Conservation (phyloP, 106 monocot species). For the Phalaenopsis equestris region DNA sequence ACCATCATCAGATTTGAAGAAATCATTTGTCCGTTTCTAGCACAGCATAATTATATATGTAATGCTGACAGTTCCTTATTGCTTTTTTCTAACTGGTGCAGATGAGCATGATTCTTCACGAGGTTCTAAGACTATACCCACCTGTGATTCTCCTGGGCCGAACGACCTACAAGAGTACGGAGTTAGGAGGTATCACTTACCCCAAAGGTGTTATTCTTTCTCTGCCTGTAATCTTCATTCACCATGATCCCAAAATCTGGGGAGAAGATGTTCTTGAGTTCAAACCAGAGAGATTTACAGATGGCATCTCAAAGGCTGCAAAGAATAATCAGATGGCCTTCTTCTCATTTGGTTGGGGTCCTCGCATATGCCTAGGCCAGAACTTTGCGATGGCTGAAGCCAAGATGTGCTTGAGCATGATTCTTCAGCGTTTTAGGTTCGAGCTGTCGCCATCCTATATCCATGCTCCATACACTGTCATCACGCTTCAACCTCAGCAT, state of each 20-base stretch:
- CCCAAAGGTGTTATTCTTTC: slow-evolving; percentile 27
- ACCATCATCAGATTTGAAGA: too few species aligned
- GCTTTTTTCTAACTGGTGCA: neutral
- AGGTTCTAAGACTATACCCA: slow-evolving; percentile 28
- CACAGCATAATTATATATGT: too few species aligned
- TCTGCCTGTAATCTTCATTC: slow-evolving; percentile 29
- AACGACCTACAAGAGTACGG: slow-evolving; percentile 15
- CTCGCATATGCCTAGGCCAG: slow-evolving; percentile 46
- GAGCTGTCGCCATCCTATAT: slow-evolving; percentile 41
- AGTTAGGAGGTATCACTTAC: slow-evolving; percentile 22
- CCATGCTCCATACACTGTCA: slow-evolving; percentile 36
- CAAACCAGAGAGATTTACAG: slow-evolving; percentile 52
- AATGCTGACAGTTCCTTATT: too few species aligned
- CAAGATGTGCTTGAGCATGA: slow-evolving; percentile 30
- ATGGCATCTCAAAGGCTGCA: slow-evolving; percentile 40
- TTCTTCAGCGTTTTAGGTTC: slow-evolving; percentile 40
- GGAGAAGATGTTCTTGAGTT: slow-evolving; percentile 52
- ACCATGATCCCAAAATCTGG: slow-evolving; percentile 44
- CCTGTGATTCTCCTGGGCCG: neutral
- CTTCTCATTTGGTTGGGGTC: slow-evolving; percentile 58
- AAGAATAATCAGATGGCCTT: slow-evolving; percentile 26
- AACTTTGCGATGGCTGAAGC: slow-evolving; percentile 51
- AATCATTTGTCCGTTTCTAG: too few species aligned
- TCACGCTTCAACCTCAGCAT: slow-evolving; percentile 40
- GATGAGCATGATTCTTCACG: slow-evolving; percentile 6